Conservation (phyloP, 768 basidiomycete genomes). For the Russula sp. region DNA sequence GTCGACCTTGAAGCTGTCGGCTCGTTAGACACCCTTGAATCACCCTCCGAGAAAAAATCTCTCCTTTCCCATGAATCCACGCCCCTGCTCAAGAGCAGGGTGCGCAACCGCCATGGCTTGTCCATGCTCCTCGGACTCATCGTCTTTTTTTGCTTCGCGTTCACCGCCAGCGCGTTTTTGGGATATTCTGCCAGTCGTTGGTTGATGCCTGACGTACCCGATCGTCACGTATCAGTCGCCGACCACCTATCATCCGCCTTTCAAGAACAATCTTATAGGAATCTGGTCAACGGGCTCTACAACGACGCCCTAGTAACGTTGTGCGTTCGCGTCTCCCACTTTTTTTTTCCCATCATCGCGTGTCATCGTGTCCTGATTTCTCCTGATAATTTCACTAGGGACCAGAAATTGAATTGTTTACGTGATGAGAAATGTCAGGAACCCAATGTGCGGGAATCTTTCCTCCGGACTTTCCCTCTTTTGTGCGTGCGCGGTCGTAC, state of each 20-base stretch:
- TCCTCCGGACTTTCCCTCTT: conserved; percentile 2
- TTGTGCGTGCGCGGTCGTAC: background rate
- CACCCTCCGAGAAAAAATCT: background rate
- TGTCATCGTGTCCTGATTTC: background rate
- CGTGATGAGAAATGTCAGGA: background rate
- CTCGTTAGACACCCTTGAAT: background rate
- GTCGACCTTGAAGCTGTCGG: conserved; percentile 12
- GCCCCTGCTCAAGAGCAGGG: background rate
- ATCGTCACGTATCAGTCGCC: background rate
- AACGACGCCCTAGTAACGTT: background rate
- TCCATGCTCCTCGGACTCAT: conserved; percentile 7
- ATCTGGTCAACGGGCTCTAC: background rate
- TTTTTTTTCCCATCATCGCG: background rate
- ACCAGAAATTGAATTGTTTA: background rate
- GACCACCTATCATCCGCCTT: background rate
- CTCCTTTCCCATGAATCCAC: background rate
- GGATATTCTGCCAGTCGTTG: background rate
- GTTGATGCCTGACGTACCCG: background rate
- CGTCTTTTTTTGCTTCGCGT: conserved; percentile 2
- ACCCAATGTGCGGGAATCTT: background rate
- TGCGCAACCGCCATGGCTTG: background rate
- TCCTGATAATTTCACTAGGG: background rate
- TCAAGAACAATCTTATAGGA: background rate
- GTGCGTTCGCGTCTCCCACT: background rate
- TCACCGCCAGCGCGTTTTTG: conserved; percentile 13